Base-by-base conservation (phyloP, 306 rosid species). In the Luffa acutangula region DNA sequence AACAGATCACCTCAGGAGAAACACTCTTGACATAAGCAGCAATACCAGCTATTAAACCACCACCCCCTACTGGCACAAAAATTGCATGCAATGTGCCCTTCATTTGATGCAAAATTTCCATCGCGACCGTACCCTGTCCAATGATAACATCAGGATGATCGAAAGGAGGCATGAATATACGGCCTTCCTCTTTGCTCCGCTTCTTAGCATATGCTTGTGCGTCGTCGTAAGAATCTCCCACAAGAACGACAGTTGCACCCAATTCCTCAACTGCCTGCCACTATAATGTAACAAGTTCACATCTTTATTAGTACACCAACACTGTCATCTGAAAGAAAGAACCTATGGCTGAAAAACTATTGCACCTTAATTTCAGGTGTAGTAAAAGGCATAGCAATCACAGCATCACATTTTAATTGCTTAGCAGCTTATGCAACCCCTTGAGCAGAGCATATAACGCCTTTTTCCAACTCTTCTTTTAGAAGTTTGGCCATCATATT, bases 61-160 rank as follows among this genome's bases (percentile, higher is more conserved):
- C 98, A 42, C 98, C 98, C 33, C 98, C 98, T 17, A 94, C 91
- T 1, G 98, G 98, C 85, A 92, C 98, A 83, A 94, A 94, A 34
- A 94, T 92, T 6, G 98, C 97, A 81, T 88, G 88, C 81, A 92
- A 9, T 2, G 91, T 90, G 69, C 84, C 87, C 64, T 79, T 76
- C 65, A 85, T 85, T 80, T 94, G 98, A 70, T 93, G 93, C 52
- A 87, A 80, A 81, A 92, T 84, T 83, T 94, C 97, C 98, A 92
- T 94, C 78, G 97, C 98, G 34, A 92, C 85, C 0, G 98, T 92
- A 80, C 98, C 98, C 82, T 92, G 97, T 5, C 98, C 98, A 75
- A 77, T 86, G 41, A 94, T 94, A 79, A 94, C 91, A 87, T 92
- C 97, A 0, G 94, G 96, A 60, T 94, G 91, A 85, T 94, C 97